Evolutionary conservation across 768 basidiomycete species (phyloP).

Genomic region (Daedaleopsis sinensis): DNA sequence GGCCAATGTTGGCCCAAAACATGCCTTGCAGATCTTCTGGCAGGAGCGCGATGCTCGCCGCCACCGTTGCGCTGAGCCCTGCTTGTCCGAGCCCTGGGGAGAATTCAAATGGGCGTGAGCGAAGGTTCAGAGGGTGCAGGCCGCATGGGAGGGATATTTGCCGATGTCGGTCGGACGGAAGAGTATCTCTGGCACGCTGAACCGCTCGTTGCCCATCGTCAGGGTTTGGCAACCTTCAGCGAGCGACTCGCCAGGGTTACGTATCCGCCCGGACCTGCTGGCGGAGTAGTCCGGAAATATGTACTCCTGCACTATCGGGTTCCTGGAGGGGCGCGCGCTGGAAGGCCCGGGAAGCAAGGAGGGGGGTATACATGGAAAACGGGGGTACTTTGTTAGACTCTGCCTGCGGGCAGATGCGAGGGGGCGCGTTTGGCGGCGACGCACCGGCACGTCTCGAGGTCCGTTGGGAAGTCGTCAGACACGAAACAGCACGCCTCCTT

Average conservation of each 20-base stretch:
- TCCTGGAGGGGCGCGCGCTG: slow-evolving; percentile 58
- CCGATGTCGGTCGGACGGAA: slow-evolving; percentile 92
- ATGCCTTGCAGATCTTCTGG: slow-evolving; percentile 85
- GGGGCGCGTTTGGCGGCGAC: slow-evolving; percentile 30
- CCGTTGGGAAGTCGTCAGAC: slow-evolving; percentile 66
- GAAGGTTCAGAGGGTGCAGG: slow-evolving; percentile 4
- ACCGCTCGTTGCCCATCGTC: slow-evolving; percentile 89
- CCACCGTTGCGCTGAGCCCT: slow-evolving; percentile 78
- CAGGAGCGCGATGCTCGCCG: slow-evolving; percentile 72
- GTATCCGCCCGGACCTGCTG: slow-evolving; percentile 62
- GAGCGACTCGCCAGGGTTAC: slow-evolving; percentile 53
- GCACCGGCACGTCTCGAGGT: slow-evolving; percentile 81
- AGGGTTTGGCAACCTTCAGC: slow-evolving; percentile 69
- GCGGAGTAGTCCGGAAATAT: slow-evolving; percentile 85
- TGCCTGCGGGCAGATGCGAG: slow-evolving; percentile 2
- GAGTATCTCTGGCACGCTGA: slow-evolving; percentile 89
- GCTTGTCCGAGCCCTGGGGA: slow-evolving; percentile 73
- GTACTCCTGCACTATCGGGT: slow-evolving; percentile 84
- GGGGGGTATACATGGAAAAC: neutral
- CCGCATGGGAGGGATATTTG: slow-evolving; percentile 30
- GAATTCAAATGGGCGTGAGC: slow-evolving; percentile 13
- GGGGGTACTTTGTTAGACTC: neutral
- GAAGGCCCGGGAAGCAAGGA: slow-evolving; percentile 6
- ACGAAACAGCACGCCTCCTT: slow-evolving; percentile 93
- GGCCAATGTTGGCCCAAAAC: slow-evolving; percentile 94